Evolutionary conservation across 192 early-diverging fungal species (phyloP), one percentile per base, ranked within the genome.

Genomic region (Coemansia erecta): DNA sequence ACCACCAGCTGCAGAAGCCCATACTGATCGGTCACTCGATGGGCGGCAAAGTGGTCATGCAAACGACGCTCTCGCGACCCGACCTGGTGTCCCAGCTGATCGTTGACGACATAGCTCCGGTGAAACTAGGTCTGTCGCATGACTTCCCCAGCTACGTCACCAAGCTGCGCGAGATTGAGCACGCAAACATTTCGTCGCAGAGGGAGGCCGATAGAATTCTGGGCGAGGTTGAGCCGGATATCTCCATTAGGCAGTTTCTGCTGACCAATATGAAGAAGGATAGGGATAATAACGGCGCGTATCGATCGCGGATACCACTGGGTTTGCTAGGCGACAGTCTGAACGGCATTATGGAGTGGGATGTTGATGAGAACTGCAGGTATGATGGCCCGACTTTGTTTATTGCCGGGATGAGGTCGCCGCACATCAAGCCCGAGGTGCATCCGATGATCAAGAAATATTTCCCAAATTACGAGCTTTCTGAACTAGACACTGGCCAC

Each of bases 11-110:
- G 13, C 66, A 14, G 2, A 58, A 60, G 2, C 81, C 87, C 0
- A 63, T 88, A 17, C 54, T 97, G 9, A 70, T 97, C 52, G 96
- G 94, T 11, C 96, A 98, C 60, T 93, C 92, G 7, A 96, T 97
- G 93, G 91, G 89, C 48, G 89, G 89, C 37, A 93, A 89, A 50
- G 86, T 85, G 10, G 88, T 84, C 0, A 91, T 93, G 87, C 73
- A 61, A 22, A 54, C 88, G n/a, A 87, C 88, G 4, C 58, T 91
- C 33, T 71, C 71, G 24, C 68, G 71, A 1, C 77, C 82, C 0
- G 68, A 74, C 18, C 50, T 67, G 9, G 66, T 91, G 17, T 72
- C 72, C n/a, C 81, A 81, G 31, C 59, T 90, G 7, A 70, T 90
- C 8, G 85, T 87, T 14, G 86, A 89, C n/a, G 89, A 93, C 47